Evolutionary conservation across 805 yeast genomes (phyloP).

Genomic region (Jamesozyma jinghongensis): DNA sequence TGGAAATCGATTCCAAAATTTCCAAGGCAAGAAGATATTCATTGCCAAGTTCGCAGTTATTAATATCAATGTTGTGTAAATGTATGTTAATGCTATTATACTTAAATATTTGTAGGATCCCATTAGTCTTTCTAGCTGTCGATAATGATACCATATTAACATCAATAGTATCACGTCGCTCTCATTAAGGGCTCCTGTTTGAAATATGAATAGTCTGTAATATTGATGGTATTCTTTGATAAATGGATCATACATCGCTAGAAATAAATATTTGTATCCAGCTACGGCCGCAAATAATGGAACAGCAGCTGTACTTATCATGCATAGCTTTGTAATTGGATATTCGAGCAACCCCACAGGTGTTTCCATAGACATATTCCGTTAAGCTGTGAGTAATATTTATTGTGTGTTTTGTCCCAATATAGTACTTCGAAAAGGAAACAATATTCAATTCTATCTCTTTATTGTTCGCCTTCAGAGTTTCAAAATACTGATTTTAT

Average conservation of each 20-base stretch:
- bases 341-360: constrained; percentile 14
- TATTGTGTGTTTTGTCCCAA: no score
- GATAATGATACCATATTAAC: constrained; percentile 41
- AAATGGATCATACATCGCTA: constrained; percentile 37
- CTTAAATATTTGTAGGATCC: constrained; percentile 49
- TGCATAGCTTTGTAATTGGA: constrained; percentile 24
- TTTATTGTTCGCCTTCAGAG: no score
- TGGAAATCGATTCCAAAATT: constrained; percentile 34
- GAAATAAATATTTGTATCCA: constrained; percentile 22
- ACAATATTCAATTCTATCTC: no score
- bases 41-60: constrained; percentile 28
- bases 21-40: constrained; percentile 28
- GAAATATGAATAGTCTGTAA: constrained; percentile 45
- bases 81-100: constrained; percentile 34
- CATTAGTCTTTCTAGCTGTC: constrained; percentile 47
- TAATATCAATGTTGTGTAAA: constrained; percentile 40
- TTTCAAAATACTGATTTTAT: no score
- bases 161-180: constrained; percentile 44
- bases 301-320: constrained; percentile 19
- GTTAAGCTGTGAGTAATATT: no score
- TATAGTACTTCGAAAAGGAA: no score
- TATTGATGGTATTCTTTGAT: constrained; percentile 46
- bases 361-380: constrained; percentile 12
- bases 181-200: constrained; percentile 48
- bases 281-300: constrained; percentile 24